Percentiles rank a stretch among this genome's conserved stretches.
Conservation (phyloP, 495 filamentous ascomycete genomes). For the Neurospora hispaniola region DNA sequence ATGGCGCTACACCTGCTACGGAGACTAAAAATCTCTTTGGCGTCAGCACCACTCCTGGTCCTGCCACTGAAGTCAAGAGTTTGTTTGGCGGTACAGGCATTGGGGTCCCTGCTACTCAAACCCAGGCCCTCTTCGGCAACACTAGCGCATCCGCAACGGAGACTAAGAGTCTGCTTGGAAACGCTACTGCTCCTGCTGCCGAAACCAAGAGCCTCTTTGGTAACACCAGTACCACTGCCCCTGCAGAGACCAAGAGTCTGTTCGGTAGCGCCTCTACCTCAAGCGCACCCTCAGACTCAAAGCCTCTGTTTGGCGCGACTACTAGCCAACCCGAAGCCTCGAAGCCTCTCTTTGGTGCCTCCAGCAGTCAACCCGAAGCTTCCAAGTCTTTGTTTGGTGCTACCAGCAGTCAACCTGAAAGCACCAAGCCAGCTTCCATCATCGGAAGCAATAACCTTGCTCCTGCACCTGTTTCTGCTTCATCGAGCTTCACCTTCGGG, state of each 20-base stretch:
- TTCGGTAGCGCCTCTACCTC: slow-evolving; percentile 6
- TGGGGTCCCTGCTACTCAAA: slow-evolving; percentile 9
- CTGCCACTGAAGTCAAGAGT: slow-evolving; percentile 7
- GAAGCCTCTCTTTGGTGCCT: slow-evolving; percentile 15
- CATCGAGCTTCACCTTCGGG: slow-evolving; percentile 19
- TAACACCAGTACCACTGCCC: background rate
- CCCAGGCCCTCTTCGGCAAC: slow-evolving; percentile 17
- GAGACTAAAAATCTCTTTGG: slow-evolving; percentile 14
- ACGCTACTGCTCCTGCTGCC: slow-evolving; percentile 3
- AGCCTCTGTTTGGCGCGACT: slow-evolving; percentile 13
- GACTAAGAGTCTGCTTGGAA: background rate
- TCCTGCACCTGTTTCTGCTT: slow-evolving; percentile 7
- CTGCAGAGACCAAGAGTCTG: slow-evolving; percentile 4
- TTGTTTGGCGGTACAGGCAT: slow-evolving; percentile 9
- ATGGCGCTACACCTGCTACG: slow-evolving; percentile 1
- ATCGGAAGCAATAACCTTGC: slow-evolving; percentile 11
- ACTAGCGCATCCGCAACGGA: background rate
- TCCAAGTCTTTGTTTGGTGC: slow-evolving; percentile 16
- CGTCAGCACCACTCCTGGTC: slow-evolving; percentile 2
- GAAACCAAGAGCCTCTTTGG: slow-evolving; percentile 20
- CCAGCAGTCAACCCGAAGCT: slow-evolving; percentile 5
- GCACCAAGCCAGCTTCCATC: slow-evolving; percentile 3
- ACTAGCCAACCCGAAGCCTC: slow-evolving; percentile 3
- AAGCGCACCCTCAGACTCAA: slow-evolving; percentile 12
- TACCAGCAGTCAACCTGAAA: slow-evolving; percentile 3